Evolutionary conservation across 495 filamentous ascomycete genomes (phyloP).

Genomic region (Neurospora sublineolata): DNA sequence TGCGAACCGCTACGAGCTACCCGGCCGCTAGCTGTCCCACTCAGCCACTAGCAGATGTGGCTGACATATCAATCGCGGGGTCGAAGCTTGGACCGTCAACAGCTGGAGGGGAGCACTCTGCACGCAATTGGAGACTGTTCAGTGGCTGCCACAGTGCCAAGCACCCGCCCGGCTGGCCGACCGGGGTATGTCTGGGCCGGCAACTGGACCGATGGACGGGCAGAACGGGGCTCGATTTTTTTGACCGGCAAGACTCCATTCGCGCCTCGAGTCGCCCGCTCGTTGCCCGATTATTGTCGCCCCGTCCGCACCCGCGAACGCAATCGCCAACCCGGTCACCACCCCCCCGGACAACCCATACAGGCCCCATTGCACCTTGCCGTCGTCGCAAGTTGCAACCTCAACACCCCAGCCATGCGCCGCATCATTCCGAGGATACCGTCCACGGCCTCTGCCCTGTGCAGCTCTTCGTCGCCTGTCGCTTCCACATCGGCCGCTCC

Average conservation of each 20-base stretch:
- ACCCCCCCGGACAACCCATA: background rate
- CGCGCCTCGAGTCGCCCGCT: background rate
- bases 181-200: background rate
- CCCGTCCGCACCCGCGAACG: background rate
- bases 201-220: background rate
- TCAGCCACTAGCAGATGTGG: background rate
- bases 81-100: background rate
- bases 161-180: background rate
- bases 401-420: conserved; percentile 12
- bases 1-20: background rate
- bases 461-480: conserved; percentile 8
- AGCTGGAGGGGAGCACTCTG: background rate
- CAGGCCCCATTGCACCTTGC: background rate
- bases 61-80: background rate
- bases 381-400: background rate
- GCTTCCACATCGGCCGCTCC: background rate
- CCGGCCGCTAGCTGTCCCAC: background rate
- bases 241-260: background rate
- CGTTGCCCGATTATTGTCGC: background rate
- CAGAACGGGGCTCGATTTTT: background rate
- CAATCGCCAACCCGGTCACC: background rate
- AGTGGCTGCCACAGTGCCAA: background rate
- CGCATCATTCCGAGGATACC: conserved; percentile 20
- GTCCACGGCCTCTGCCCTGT: conserved; percentile 10
- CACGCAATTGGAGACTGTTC: background rate